Evolutionary conservation across 2,329 filamentous ascomycete genomes (phyloP).

Genomic region (Microcyclospora pomicola): DNA sequence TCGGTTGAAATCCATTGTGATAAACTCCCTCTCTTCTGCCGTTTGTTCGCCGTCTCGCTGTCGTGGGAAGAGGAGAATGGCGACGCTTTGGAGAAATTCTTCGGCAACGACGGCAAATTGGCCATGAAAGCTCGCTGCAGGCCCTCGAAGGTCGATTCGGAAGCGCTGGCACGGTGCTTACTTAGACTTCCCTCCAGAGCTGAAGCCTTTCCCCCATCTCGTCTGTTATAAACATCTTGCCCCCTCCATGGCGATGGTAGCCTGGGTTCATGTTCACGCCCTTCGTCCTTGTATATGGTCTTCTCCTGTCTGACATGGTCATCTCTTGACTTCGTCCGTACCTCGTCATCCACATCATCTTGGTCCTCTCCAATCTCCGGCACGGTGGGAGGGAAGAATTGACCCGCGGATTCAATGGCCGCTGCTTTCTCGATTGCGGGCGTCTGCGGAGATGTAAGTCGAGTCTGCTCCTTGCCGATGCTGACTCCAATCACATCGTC

Average conservation of each 20-base stretch:
- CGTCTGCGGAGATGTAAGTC: constrained; percentile 42
- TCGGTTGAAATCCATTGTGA: constrained; percentile 1
- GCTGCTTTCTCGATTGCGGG: constrained; percentile 47
- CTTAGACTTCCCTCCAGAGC: no score
- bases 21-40: constrained; percentile 4
- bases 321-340: neutral
- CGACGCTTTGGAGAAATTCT: constrained; percentile 15
- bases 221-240: no score
- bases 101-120: constrained; percentile 18
- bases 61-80: constrained; percentile 10
- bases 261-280: constrained; percentile 1
- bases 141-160: constrained; percentile 4
- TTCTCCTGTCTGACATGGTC: neutral
- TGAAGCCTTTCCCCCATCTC: no score
- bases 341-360: constrained; percentile 1
- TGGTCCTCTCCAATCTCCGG: constrained; percentile 5
- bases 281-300: neutral
- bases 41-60: neutral
- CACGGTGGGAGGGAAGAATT: constrained; percentile 29
- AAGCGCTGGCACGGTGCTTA: no score
- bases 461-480: constrained; percentile 43
- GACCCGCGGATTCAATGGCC: constrained; percentile 36
- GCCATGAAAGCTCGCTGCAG: constrained; percentile 17
- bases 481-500: constrained; percentile 43
- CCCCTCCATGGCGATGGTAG: no score